These are phyloP conservation scores for Pythium plurisporium DNA, from an alignment of 352 stramenopile genomes.

Conservation along the genomic window DNA sequence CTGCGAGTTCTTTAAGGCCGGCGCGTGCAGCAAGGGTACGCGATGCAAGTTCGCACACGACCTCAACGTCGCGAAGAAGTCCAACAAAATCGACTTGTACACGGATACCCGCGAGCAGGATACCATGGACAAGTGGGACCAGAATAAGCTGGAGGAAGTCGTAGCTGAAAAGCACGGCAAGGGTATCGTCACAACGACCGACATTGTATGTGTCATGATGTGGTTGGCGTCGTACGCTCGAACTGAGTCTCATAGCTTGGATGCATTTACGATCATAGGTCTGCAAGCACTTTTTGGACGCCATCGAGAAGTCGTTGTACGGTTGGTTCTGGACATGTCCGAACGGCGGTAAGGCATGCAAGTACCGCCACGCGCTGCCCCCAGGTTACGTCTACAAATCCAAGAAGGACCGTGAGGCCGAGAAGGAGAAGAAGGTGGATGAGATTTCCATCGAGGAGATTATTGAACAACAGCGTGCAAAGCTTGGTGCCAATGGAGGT, in stretches of 20 bases:
- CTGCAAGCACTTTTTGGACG: slow-evolving; percentile 89
- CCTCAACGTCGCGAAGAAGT: slow-evolving; percentile 82
- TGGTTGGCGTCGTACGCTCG: not conserved
- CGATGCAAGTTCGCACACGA: slow-evolving; percentile 90
- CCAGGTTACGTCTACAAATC: slow-evolving; percentile 88
- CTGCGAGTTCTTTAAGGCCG: slow-evolving; percentile 88
- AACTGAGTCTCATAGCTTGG: too few species aligned
- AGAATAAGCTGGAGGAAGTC: slow-evolving; percentile 85
- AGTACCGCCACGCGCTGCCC: slow-evolving; percentile 85
- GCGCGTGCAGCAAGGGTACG: slow-evolving; percentile 83
- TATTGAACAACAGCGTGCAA: slow-evolving; percentile 87
- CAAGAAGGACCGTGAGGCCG: slow-evolving; percentile 78
- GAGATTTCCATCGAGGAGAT: slow-evolving; percentile 90
- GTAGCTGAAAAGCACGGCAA: slow-evolving; percentile 83
- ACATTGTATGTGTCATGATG: slow-evolving; percentile 53
- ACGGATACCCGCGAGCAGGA: slow-evolving; percentile 75
- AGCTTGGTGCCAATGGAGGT: slow-evolving; percentile 76
- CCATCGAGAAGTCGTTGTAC: slow-evolving; percentile 88
- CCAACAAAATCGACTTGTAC: slow-evolving; percentile 89
- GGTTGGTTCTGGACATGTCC: slow-evolving; percentile 90
- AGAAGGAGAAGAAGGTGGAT: slow-evolving; percentile 78
- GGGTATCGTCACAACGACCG: slow-evolving; percentile 75
- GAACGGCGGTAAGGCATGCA: slow-evolving; percentile 74
- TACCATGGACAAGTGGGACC: slow-evolving; percentile 85
- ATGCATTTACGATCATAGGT: slow-evolving; percentile 23